Conservation (phyloP, 2,329 filamentous ascomycete genomes). For the Penicillium sumatraense region DNA sequence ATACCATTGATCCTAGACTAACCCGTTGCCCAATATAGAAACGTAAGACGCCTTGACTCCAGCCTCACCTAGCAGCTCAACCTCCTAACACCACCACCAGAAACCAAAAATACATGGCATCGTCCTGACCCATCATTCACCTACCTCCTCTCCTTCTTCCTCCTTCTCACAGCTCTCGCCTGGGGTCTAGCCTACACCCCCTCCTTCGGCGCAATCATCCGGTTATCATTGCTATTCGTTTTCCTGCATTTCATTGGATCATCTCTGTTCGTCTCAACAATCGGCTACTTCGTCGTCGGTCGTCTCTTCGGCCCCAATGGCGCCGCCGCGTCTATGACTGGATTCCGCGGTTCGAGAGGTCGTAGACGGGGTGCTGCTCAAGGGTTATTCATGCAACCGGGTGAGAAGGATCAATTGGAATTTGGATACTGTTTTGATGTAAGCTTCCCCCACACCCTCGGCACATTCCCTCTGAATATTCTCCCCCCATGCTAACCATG, state of each 20-base stretch:
- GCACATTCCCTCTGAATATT: neutral
- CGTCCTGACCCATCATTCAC: conserved; percentile 72
- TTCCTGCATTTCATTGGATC: conserved; percentile 65
- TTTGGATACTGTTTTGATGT: conserved; percentile 76
- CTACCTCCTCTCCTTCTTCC: conserved; percentile 70
- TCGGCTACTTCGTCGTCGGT: conserved; percentile 68
- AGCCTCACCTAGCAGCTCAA: neutral
- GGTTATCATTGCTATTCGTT: conserved; percentile 54
- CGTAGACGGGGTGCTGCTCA: conserved; percentile 54
- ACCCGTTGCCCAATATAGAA: conserved; percentile 36
- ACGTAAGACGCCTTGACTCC: conserved; percentile 34
- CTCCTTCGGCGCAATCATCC: conserved; percentile 51
- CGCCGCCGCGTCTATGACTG: conserved; percentile 48
- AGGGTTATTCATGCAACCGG: conserved; percentile 63
- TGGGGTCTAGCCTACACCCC: conserved; percentile 63
- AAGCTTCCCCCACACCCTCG: conserved; percentile 23
- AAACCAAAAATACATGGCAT: conserved; percentile 74
- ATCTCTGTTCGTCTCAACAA: conserved; percentile 62
- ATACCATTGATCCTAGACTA: no score
- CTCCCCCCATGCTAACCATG: no score
- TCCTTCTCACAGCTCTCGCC: conserved; percentile 58
- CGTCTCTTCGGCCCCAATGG: conserved; percentile 63
- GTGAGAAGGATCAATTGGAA: conserved; percentile 63
- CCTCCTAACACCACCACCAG: conserved; percentile 37
- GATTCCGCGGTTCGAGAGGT: conserved; percentile 50